Conservation (phyloP, 1,284 basidiomycete genomes). For the Nidula niveotomentosa region DNA sequence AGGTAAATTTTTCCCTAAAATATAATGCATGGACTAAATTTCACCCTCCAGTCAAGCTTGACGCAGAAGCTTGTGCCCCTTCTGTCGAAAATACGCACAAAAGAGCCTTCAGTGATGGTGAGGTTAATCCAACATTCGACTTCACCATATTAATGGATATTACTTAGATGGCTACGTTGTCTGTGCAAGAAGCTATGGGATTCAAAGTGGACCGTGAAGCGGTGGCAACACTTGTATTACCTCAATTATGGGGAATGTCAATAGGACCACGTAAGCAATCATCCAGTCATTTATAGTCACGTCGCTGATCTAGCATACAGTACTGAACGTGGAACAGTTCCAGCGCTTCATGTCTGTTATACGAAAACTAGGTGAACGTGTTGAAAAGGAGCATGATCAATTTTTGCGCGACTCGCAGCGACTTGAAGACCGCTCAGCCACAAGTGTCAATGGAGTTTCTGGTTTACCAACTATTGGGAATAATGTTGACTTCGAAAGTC, state of each 20-base stretch:
- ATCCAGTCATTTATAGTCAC: conserved; percentile 1
- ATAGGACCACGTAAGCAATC: conserved; percentile 83
- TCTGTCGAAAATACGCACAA: conserved; percentile 93
- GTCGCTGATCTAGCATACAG: conserved; percentile 32
- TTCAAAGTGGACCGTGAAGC: conserved; percentile 94
- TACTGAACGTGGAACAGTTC: conserved; percentile 91
- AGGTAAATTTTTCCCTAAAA: conserved; percentile 45
- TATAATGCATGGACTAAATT: conserved; percentile 3
- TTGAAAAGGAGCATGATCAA: conserved; percentile 84
- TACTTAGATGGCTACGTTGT: conserved; percentile 83
- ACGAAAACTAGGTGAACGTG: conserved; percentile 71
- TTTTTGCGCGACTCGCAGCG: conserved; percentile 83
- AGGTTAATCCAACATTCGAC: conserved; percentile 11
- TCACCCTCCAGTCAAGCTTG: conserved; percentile 51
- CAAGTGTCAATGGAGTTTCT: conserved; percentile 31
- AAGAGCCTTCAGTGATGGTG: conserved; percentile 90
- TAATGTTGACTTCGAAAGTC: conserved; percentile 70
- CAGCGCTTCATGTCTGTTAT: conserved; percentile 86
- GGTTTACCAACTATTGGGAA: conserved; percentile 27
- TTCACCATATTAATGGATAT: neutral
- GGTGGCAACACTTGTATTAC: conserved; percentile 90
- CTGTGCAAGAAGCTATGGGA: conserved; percentile 96
- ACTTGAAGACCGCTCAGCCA: conserved; percentile 73
- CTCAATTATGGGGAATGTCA: conserved; percentile 95
- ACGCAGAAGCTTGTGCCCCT: conserved; percentile 96